Evolutionary conservation across 225 moss, liverwort and hornwort genomes (phyloP).

Genomic region (Polytrichum formosum): DNA sequence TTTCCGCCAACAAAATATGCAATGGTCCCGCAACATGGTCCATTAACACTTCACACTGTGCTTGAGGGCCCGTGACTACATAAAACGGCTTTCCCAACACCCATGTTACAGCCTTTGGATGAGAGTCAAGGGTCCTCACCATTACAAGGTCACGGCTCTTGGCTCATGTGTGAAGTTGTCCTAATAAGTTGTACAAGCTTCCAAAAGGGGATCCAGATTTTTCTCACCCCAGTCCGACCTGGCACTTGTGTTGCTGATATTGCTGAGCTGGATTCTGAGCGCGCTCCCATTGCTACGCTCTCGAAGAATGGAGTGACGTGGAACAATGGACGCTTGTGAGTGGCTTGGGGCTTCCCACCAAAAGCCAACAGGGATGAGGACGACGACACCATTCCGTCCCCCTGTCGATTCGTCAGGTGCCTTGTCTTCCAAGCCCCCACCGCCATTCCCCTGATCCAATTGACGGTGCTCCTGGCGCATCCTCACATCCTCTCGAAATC

Average conservation of each 20-base stretch:
- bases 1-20: too few relatives aligned
- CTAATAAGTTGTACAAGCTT: background rate
- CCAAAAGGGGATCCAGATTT: slow-evolving; percentile 1
- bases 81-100: too few relatives aligned
- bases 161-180: too few relatives aligned
- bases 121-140: too few relatives aligned
- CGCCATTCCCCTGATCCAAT: slow-evolving; percentile 4
- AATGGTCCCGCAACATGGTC: too few relatives aligned
- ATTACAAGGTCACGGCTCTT: too few relatives aligned
- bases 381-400: background rate
- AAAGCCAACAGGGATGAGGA: background rate
- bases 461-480: background rate
- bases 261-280: background rate
- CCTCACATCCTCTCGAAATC: background rate
- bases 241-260: background rate
- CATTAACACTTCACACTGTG: too few relatives aligned
- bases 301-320: background rate
- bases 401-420: slow-evolving; percentile 35
- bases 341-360: background rate
- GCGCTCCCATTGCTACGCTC: background rate
- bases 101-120: too few relatives aligned
- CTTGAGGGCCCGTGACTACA: too few relatives aligned
- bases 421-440: slow-evolving; percentile 43
- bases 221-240: background rate
- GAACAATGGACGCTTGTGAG: background rate